Evolutionary conservation across 371 early-diverging fungal genomes (phyloP), one percentile per base, ranked within the genome.

Genomic region (Lichtheimia ornata): DNA sequence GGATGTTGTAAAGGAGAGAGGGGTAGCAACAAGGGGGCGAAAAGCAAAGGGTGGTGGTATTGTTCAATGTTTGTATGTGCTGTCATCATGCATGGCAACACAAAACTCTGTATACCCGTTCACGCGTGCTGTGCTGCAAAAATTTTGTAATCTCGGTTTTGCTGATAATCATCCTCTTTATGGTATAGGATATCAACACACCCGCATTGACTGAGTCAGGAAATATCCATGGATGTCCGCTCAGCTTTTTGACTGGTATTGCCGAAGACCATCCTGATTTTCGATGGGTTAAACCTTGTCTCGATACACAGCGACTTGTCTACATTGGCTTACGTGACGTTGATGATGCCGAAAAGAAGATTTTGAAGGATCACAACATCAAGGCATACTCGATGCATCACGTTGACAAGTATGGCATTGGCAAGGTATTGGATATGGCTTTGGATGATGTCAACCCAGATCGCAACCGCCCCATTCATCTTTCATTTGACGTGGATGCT

Each of bases 281-380:
- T 63, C 72, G 65, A 40, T 98, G 97, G 97, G 83, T 95, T 43
- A 84, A 86, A 61, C 91, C 94, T 20, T 84, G 89, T 65, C 79
- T 97, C 40, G 79, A 81, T 44, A 74, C 87, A 22, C 81, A 92
- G 53, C 86, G 91, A 42, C 73, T 98, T 44, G 95, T 92, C 40
- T 98, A 97, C 80, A 96, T 98, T 80, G 98, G 97, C 50, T 84
- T 98, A 58, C 91, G 98, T 60, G 97, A 97, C 79, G 86, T 98
- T 28, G 98, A 98, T 73, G 80, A 74, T 1, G 88, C 78, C 14
- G 97, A 97, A 70, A 95, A 94, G 82, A 79, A 82, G 63, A 88
- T 96, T 53, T 72, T 97, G 54, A 74, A 82, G 14, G 85, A 93
- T 56, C 70, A 88, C 53, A 82, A 82, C 53, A 96, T 96, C 82